Evolutionary conservation across 2,329 filamentous ascomycete genomes (phyloP).

Genomic region (Macrophomina phaseolina): DNA sequence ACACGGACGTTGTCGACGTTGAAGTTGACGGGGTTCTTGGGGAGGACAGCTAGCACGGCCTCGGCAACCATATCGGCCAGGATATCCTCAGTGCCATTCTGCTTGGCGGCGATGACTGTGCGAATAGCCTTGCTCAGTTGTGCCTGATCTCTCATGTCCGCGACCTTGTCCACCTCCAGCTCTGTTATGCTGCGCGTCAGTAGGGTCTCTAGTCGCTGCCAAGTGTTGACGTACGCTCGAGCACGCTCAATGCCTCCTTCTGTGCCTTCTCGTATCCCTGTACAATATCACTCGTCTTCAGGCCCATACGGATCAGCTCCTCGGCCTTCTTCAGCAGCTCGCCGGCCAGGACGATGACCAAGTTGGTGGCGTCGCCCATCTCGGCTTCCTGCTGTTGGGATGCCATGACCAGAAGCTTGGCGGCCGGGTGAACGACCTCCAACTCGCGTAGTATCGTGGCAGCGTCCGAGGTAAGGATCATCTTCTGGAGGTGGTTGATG

Average conservation of each 20-base stretch:
- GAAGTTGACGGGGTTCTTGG: constrained; percentile 95
- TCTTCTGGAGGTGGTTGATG: constrained; percentile 99
- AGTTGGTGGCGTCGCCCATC: constrained; percentile 98
- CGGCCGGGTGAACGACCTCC: constrained; percentile 96
- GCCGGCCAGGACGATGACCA: constrained; percentile 94
- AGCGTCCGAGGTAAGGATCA: constrained; percentile 98
- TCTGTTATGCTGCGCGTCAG: constrained; percentile 52
- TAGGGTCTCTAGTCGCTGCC: not conserved
- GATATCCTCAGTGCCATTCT: constrained; percentile 90
- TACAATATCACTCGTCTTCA: constrained; percentile 98
- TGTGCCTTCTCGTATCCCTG: constrained; percentile 95
- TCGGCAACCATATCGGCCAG: constrained; percentile 88
- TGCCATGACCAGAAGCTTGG: constrained; percentile 97
- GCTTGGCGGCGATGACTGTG: constrained; percentile 95
- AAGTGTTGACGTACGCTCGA: constrained; percentile 66
- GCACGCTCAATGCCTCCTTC: constrained; percentile 79
- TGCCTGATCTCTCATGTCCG: constrained; percentile 77
- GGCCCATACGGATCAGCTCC: constrained; percentile 91
- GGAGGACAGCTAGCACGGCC: constrained; percentile 81
- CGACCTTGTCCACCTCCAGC: constrained; percentile 87
- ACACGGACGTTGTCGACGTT: constrained; percentile 99
- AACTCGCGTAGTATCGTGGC: constrained; percentile 97
- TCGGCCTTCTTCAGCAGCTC: constrained; percentile 97
- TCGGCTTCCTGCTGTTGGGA: constrained; percentile 98
- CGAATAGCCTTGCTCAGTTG: constrained; percentile 95